Evolutionary conservation across 805 yeast species (phyloP).

Genomic region (Ogataea polymorpha): DNA sequence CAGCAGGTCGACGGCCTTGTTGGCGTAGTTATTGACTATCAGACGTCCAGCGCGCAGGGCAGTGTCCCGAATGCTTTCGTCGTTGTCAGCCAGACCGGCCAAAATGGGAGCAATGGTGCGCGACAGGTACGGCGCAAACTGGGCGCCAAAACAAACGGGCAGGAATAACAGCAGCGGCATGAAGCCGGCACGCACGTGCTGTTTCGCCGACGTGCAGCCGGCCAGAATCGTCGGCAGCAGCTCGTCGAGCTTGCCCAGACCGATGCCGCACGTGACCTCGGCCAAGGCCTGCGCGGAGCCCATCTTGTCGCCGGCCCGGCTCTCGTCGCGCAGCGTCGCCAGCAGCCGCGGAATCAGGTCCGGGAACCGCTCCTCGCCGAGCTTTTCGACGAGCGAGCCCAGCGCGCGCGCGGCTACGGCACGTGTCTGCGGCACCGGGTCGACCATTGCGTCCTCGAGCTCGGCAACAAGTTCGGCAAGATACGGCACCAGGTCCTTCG

Average conservation of each 20-base stretch:
- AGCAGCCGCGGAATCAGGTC: slow-evolving; percentile 79
- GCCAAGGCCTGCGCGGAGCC: slow-evolving; percentile 97
- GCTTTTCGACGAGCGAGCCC: slow-evolving; percentile 92
- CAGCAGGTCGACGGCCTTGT: slow-evolving; percentile 86
- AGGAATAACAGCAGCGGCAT: slow-evolving; percentile 85
- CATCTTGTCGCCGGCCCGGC: slow-evolving; percentile 82
- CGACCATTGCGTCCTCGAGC: slow-evolving; percentile 93
- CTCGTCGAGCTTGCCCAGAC: slow-evolving; percentile 83
- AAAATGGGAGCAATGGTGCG: slow-evolving; percentile 89
- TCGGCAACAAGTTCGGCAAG: slow-evolving; percentile 73
- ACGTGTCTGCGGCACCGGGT: slow-evolving; percentile 95
- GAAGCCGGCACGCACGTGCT: slow-evolving; percentile 84
- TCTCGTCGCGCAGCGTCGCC: slow-evolving; percentile 70
- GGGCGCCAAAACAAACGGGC: slow-evolving; percentile 92
- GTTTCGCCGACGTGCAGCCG: slow-evolving; percentile 63
- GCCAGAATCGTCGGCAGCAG: slow-evolving; percentile 74
- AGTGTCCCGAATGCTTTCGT: slow-evolving; percentile 83
- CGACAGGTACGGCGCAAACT: slow-evolving; percentile 83
- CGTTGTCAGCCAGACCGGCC: slow-evolving; percentile 84
- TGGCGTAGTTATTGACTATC: slow-evolving; percentile 86
- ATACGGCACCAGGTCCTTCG: slow-evolving; percentile 82
- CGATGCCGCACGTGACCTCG: slow-evolving; percentile 91
- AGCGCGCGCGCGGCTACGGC: slow-evolving; percentile 97
- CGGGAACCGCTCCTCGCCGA: slow-evolving; percentile 96
- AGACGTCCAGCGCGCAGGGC: slow-evolving; percentile 91